A percentile compares a stretch with the other conserved stretches of the same genome.
phyloP scores from a whole-genome alignment of 2,329 filamentous ascomycete species.

The Colletotrichum horii region DNA sequence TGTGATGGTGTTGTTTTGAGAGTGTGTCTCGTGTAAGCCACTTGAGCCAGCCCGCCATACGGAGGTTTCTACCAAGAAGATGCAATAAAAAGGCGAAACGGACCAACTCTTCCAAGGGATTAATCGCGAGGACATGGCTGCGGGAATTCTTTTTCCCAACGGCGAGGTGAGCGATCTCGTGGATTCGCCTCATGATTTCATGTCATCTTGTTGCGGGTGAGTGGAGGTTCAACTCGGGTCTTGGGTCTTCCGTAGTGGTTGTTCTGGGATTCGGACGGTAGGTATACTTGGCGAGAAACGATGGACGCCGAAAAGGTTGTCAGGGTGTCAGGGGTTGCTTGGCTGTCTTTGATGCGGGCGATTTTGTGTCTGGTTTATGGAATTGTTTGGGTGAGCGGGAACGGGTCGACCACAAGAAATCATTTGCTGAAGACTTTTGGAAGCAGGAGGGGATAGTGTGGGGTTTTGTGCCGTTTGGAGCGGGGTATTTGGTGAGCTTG shows the following conservation, averaged over 20 bases:
- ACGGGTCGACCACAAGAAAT: rapidly evolving
- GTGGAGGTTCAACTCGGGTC: neutral
- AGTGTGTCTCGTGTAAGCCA: neutral
- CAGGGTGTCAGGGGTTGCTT: rapidly evolving
- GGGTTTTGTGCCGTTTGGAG: no score
- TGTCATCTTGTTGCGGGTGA: neutral
- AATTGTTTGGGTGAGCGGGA: rapidly evolving
- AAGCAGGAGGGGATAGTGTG: neutral
- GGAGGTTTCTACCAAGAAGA: neutral
- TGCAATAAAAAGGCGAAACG: neutral
- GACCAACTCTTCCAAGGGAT: neutral
- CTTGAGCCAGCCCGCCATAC: neutral
- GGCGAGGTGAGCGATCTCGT: neutral
- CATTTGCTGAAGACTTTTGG: neutral
- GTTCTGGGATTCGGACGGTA: neutral
- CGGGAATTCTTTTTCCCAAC: neutral
- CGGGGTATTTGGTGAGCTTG: no score
- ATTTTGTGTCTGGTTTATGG: neutral
- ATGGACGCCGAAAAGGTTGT: neutral
- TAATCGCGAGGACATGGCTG: neutral
- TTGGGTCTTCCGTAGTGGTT: neutral
- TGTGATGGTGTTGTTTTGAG: neutral
- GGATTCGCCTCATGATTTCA: neutral
- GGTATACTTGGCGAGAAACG: neutral
- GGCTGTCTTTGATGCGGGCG: rapidly evolving